Conservation (phyloP, 352 stramenopile species). For the Aphanomyces stellatus region DNA sequence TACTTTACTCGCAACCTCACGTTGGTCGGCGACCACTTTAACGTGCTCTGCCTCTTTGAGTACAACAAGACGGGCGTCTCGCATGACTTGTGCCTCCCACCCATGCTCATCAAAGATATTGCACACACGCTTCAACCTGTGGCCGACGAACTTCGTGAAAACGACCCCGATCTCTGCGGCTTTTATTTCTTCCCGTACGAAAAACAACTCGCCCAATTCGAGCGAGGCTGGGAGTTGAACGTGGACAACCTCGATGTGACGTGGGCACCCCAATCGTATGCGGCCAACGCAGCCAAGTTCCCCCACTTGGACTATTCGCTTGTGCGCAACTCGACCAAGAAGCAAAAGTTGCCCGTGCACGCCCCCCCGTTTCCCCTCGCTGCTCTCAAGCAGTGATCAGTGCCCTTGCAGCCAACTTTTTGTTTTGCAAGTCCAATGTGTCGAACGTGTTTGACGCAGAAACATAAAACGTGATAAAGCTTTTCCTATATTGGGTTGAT, state of each 20-base stretch:
- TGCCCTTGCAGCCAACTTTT: no score
- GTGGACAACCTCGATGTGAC: constrained; percentile 63
- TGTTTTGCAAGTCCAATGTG: no score
- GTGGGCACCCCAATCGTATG: constrained; percentile 60
- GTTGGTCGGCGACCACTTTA: constrained; percentile 50
- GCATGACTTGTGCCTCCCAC: constrained; percentile 50
- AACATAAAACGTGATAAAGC: no score
- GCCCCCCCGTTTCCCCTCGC: no score
- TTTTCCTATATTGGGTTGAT: no score
- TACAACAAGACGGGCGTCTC: constrained; percentile 38
- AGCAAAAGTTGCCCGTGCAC: no score
- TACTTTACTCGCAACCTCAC: constrained; percentile 64
- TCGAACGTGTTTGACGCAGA: no score
- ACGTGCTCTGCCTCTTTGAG: constrained; percentile 59
- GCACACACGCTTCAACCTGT: constrained; percentile 52
- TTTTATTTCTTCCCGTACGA: constrained; percentile 77
- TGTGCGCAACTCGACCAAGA: constrained; percentile 23
- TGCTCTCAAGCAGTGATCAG: no score
- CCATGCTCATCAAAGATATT: constrained; percentile 45
- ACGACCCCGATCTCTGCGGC: constrained; percentile 60
- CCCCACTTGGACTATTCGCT: constrained; percentile 54
- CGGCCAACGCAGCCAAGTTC: constrained; percentile 42
- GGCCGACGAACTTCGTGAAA: constrained; percentile 37
- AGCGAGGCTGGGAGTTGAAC: constrained; percentile 52
- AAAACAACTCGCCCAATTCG: constrained; percentile 44